A percentile compares a stretch with the other conserved stretches of the same genome.
Evolutionary conservation across 2,329 filamentous ascomycete genomes (phyloP).

Genomic region (Magnaporthales sp.): DNA sequence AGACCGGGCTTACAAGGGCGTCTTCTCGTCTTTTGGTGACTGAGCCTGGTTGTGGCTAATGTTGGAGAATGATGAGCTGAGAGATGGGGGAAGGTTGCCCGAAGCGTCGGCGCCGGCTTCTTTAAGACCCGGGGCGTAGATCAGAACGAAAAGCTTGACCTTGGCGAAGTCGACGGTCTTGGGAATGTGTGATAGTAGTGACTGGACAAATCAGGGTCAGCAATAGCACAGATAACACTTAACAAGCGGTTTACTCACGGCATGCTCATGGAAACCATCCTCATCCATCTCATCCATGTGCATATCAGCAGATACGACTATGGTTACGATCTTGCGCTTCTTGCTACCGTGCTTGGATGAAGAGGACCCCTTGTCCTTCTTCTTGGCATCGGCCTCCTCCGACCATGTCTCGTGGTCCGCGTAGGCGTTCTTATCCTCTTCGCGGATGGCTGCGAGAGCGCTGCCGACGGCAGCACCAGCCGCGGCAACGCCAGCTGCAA

Average conservation of each 20-base stretch:
- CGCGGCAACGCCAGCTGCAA: constrained; percentile 73
- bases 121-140: constrained; percentile 77
- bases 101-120: constrained; percentile 47
- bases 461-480: constrained; percentile 76
- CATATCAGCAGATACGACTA: constrained; percentile 77
- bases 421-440: constrained; percentile 73
- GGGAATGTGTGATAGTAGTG: constrained; percentile 82
- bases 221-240: neutral
- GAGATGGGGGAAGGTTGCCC: constrained; percentile 51
- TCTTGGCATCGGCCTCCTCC: constrained; percentile 71
- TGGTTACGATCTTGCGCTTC: constrained; percentile 69
- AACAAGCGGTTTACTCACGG: constrained; percentile 49
- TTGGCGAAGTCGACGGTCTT: constrained; percentile 63
- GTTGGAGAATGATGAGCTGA: constrained; percentile 78
- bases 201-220: constrained; percentile 35
- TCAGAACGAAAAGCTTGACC: constrained; percentile 76
- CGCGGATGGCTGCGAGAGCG: constrained; percentile 72
- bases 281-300: constrained; percentile 49
- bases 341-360: constrained; percentile 27
- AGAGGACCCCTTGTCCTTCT: constrained; percentile 18
- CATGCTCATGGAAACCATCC: constrained; percentile 63
- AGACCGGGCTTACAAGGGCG: constrained; percentile 48
- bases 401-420: constrained; percentile 87
- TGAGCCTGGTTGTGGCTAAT: constrained; percentile 67
- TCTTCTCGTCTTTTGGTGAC: constrained; percentile 59